These are phyloP conservation scores for Diaporthe amygdali DNA, from an alignment of 2,329 filamentous ascomycete species.

Conservation along the genomic window DNA sequence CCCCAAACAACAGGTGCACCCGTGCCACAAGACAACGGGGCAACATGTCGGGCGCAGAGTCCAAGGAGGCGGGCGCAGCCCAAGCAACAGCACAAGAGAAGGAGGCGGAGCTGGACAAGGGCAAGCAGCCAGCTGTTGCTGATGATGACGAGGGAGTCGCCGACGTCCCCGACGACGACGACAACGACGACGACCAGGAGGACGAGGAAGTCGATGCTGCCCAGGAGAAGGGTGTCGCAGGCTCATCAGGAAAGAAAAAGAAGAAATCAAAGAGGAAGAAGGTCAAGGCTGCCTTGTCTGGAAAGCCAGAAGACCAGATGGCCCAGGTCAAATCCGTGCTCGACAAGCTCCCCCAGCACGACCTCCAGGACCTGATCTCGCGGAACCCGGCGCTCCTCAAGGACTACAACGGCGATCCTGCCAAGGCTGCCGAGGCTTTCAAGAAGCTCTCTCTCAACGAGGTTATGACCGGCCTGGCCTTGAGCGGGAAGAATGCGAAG, in stretches of 20 bases:
- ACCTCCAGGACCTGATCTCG: constrained; percentile 69
- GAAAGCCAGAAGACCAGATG: constrained; percentile 41
- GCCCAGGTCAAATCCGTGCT: constrained; percentile 56
- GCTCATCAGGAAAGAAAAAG: constrained; percentile 62
- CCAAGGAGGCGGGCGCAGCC: constrained; percentile 63
- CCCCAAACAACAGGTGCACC: background rate
- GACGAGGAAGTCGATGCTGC: constrained; percentile 40
- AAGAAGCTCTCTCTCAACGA: constrained; percentile 72
- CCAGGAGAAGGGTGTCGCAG: constrained; percentile 29
- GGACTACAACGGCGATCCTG: constrained; percentile 47
- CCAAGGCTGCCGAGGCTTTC: constrained; percentile 56
- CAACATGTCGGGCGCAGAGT: constrained; percentile 61
- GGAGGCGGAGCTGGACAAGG: constrained; percentile 42
- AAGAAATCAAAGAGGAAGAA: constrained; percentile 71
- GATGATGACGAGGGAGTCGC: constrained; percentile 53
- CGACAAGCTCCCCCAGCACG: constrained; percentile 57
- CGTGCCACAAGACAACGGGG: background rate
- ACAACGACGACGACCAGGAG: constrained; percentile 42
- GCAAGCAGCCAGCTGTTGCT: constrained; percentile 50
- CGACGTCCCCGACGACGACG: constrained; percentile 42
- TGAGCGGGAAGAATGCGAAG: constrained; percentile 87
- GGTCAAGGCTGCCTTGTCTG: constrained; percentile 52
- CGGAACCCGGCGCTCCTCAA: constrained; percentile 76
- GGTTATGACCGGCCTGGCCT: constrained; percentile 75
- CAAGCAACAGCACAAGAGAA: constrained; percentile 53